Base-by-base conservation (phyloP, 768 basidiomycete species). In the Russula emetica region DNA sequence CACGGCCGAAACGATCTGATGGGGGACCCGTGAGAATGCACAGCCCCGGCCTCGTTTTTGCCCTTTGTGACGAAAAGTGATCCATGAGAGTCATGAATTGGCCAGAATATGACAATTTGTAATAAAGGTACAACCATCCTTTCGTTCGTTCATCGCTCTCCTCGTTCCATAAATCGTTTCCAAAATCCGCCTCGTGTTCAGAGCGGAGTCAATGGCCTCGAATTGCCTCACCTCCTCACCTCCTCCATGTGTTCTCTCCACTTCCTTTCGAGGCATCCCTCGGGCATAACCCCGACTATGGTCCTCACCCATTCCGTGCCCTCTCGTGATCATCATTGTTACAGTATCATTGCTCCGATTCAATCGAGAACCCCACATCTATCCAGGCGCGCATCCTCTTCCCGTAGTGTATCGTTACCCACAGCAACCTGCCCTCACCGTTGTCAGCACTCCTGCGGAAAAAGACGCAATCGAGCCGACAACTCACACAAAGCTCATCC, bases 291-390 rank as follows among this genome's bases (percentile, higher is more conserved):
- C 45, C n/a, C n/a, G n/a, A n/a, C 49, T 50, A 9, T 38, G 38
- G 13, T 26, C 47, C 32, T 22, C 52, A 22, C 32, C 34, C 34
- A 36, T 16, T 36, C 52, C 16, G 34, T 54, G n/a, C 22, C 14
- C 24, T 45, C 61, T 55, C 45, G 26, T 62, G 61, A 26, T 28
- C 38, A 13, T 28, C 40, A 10, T 44, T 9, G 18, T 40, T 40
- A 36, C 13, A 34, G 10, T 11, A 30, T 59, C 40, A 64, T 9
- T 78, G 78, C 26, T 71, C 74, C 2, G 75, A 71, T 10, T 70
- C 71, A 0, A 78, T 80, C 1, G 84, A 81, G 68, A 79, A 86
- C 3, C 81, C 85, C 9, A 86, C 73, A 66, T 88, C 82, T 7
- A 79, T 73, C 76, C 79, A 83, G 0, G 78, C 79, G 47, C 86